phyloP scores from a whole-genome alignment of 2,329 filamentous ascomycete genomes.

The Fusarium sp. region DNA sequence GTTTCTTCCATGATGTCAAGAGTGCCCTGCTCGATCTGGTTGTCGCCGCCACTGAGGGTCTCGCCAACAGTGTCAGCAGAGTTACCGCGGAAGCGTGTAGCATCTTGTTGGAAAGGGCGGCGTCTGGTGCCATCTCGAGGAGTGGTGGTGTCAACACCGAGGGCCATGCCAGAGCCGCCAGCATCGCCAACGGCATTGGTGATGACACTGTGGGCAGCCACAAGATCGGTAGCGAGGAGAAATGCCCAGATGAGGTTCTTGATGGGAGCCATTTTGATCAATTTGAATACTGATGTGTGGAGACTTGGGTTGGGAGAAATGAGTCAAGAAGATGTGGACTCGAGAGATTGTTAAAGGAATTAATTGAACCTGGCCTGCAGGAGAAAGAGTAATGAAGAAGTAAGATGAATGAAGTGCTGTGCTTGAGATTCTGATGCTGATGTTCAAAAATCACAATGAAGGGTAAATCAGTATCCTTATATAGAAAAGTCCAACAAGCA shows the following conservation, averaged over 20 bases:
- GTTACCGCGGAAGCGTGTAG: constrained; percentile 50
- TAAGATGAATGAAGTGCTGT: neutral
- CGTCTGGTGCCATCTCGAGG: constrained; percentile 72
- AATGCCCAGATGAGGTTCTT: constrained; percentile 14
- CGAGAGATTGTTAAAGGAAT: neutral
- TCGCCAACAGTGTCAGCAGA: constrained; percentile 13
- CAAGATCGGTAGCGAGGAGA: constrained; percentile 22
- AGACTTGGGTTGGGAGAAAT: neutral
- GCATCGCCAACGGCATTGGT: constrained; percentile 63
- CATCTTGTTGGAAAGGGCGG: constrained; percentile 73
- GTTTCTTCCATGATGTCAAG: constrained; percentile 67
- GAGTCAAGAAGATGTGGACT: neutral
- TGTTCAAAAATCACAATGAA: neutral
- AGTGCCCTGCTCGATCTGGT: constrained; percentile 13
- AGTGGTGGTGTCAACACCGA: constrained; percentile 65
- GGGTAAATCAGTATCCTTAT: neutral
- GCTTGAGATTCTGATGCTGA: constrained; percentile 7
- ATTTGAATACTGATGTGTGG: neutral
- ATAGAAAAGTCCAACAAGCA: neutral
- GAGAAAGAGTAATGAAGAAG: neutral
- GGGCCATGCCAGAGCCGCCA: constrained; percentile 67
- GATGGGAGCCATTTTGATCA: constrained; percentile 12
- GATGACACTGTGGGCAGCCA: constrained; percentile 17
- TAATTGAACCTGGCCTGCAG: constrained; percentile 21
- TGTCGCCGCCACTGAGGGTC: constrained; percentile 9